Conservation (phyloP, 176 grass and related monocot genomes). For the Carex cristatella region DNA sequence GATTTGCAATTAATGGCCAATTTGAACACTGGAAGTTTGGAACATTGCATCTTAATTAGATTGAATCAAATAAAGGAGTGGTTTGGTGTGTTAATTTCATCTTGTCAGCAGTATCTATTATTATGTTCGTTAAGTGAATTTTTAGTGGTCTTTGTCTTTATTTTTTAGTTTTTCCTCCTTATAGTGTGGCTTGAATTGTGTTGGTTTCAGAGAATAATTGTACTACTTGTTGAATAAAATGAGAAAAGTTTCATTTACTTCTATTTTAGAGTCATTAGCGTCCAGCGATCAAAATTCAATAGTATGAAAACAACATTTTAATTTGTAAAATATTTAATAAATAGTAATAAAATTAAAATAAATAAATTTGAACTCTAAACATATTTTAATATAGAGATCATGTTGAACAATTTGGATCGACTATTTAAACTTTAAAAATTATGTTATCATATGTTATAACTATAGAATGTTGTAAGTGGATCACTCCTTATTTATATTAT, state of each 20-base stretch:
- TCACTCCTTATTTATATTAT: too few relatives aligned
- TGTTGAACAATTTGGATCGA: too few relatives aligned
- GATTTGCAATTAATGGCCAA: background rate
- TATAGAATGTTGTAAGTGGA: too few relatives aligned
- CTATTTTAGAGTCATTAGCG: background rate
- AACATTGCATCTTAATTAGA: background rate
- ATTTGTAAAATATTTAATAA: too few relatives aligned
- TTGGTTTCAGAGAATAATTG: background rate
- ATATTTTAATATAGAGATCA: too few relatives aligned
- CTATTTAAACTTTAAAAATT: too few relatives aligned
- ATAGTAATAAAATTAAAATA: too few relatives aligned
- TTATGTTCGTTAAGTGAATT: background rate
- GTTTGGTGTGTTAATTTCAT: background rate
- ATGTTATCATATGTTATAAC: too few relatives aligned
- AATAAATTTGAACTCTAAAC: too few relatives aligned
- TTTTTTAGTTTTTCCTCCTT: background rate
- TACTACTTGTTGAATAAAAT: background rate
- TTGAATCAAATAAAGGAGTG: constrained; percentile 2
- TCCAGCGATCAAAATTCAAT: too few relatives aligned
- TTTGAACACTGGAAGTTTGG: background rate
- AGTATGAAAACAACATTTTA: too few relatives aligned
- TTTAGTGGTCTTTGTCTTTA: background rate
- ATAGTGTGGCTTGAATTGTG: background rate
- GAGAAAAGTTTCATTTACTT: background rate
- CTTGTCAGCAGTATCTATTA: background rate